Conservation (phyloP, 768 basidiomycete genomes). For the Xerocomellus amylosporus region DNA sequence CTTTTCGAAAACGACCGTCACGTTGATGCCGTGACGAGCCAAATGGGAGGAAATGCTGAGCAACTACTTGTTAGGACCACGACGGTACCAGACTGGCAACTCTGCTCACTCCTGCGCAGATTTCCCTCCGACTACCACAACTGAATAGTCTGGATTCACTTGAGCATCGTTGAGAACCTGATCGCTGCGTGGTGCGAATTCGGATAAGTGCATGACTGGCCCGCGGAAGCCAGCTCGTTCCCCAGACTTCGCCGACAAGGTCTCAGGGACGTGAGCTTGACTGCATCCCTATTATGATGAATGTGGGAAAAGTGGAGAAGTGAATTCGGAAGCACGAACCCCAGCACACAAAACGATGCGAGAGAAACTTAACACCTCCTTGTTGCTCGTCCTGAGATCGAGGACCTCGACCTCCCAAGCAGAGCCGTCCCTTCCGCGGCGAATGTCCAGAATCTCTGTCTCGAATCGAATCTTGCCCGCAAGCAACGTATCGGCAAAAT, state of each 20-base stretch:
- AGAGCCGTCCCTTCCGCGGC: constrained; percentile 27
- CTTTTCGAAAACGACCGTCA: constrained; percentile 50
- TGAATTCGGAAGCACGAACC: constrained; percentile 29
- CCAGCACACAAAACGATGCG: constrained; percentile 61
- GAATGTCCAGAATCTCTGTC: constrained; percentile 48
- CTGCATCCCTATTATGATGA: constrained; percentile 51
- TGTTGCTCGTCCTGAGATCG: constrained; percentile 18
- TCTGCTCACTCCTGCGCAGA: constrained; percentile 57
- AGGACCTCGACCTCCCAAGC: constrained; percentile 47
- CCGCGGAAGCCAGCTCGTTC: constrained; percentile 41
- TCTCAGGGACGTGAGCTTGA: constrained; percentile 44
- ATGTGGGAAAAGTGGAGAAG: not conserved
- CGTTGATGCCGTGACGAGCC: constrained; percentile 46
- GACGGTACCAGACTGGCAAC: not conserved
- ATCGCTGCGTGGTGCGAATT: constrained; percentile 43
- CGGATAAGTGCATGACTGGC: constrained; percentile 49
- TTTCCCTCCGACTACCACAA: constrained; percentile 61
- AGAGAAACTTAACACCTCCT: constrained; percentile 40
- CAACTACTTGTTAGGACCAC: not conserved
- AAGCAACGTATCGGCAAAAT: constrained; percentile 48
- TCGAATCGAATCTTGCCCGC: constrained; percentile 42
- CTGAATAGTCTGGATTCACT: constrained; percentile 22
- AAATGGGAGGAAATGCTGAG: constrained; percentile 49
- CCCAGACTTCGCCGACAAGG: constrained; percentile 40
- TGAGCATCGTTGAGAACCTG: constrained; percentile 36